Evolutionary conservation across 768 basidiomycete genomes (phyloP), one percentile per base, ranked within the genome.

Genomic region (Boletus rex-veris): DNA sequence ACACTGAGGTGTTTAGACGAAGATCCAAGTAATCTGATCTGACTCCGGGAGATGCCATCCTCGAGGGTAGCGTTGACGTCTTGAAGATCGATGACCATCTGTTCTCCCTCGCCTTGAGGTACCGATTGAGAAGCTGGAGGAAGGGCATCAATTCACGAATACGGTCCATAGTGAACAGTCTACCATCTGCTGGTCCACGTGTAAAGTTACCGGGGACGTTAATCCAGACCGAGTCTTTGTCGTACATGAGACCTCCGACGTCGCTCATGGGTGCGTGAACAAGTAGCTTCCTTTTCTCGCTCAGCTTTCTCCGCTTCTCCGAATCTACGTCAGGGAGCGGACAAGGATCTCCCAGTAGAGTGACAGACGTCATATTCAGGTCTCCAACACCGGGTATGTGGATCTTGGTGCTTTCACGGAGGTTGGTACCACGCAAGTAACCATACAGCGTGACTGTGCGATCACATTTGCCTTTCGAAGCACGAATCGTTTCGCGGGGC

Each of bases 241-340:
- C 97, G 66, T 96, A 98, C 72, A 90, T 83, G 50, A 99, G 84
- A 3, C 96, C 97, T 11, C 96, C 96, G 2, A 98, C 88, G 64
- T 98, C 96, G 69, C 94, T 97, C 97, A 99, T 98, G 1, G 97
- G 97, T 15, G 97, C 97, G 69, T 98, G 92, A 2, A 98, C 84
- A 2, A 96, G 74, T 38, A 92, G 67, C 67, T 90, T 95, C 71
- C 89, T 91, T 77, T 97, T 96, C 72, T 98, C 97, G 62, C 92
- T 95, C 64, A 99, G 77, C 70, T 91, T 95, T 57, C 96, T 73
- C 57, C 91, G 72, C 73, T 90, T 94, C 74, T 98, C 97, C 48
- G 89, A 89, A 40, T 96, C 90, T 0, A 82, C 81, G 24, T 92
- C 90, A 3, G 97, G 97, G 18, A 98, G 71, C 2, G 97, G 95